Evolutionary conservation across 2,329 filamentous ascomycete species (phyloP).

Genomic region (Colletotrichum sp.): DNA sequence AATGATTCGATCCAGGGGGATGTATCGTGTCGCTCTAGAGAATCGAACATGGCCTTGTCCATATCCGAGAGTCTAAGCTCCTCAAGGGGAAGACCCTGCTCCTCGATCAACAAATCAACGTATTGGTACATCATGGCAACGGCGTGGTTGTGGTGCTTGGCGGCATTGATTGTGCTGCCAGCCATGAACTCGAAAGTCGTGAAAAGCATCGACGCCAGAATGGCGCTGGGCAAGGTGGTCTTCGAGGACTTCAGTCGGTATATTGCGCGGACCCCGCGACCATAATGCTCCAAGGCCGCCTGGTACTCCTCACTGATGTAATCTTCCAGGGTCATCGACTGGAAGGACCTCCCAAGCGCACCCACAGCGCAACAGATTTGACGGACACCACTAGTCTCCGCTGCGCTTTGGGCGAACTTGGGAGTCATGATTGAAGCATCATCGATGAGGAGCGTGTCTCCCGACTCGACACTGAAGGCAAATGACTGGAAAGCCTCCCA

Average conservation of each 20-base stretch:
- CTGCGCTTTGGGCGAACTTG: not conserved
- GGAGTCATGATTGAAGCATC: not conserved
- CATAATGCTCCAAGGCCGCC: slow-evolving; percentile 5
- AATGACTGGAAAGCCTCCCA: slow-evolving; percentile 13
- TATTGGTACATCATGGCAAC: slow-evolving; percentile 14
- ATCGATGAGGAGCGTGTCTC: not conserved
- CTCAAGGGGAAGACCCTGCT: not conserved
- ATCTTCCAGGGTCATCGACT: not conserved
- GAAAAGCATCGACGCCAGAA: slow-evolving; percentile 11
- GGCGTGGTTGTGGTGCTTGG: not conserved
- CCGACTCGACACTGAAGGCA: not conserved
- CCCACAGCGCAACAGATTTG: slow-evolving; percentile 10
- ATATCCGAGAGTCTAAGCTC: not conserved
- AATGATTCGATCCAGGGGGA: not conserved
- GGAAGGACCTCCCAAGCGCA: not conserved
- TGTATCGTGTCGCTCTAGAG: slow-evolving; percentile 2
- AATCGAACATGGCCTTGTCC: not conserved
- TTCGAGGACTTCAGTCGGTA: not conserved
- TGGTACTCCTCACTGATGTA: not conserved
- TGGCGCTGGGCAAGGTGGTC: not conserved
- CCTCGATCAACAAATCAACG: not conserved
- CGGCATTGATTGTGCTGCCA: not conserved
- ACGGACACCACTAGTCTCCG: not conserved
- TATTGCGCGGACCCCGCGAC: not conserved
- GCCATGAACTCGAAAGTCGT: not conserved